phyloP scores from a whole-genome alignment of 2,329 filamentous ascomycete genomes.

The Alternaria panax region DNA sequence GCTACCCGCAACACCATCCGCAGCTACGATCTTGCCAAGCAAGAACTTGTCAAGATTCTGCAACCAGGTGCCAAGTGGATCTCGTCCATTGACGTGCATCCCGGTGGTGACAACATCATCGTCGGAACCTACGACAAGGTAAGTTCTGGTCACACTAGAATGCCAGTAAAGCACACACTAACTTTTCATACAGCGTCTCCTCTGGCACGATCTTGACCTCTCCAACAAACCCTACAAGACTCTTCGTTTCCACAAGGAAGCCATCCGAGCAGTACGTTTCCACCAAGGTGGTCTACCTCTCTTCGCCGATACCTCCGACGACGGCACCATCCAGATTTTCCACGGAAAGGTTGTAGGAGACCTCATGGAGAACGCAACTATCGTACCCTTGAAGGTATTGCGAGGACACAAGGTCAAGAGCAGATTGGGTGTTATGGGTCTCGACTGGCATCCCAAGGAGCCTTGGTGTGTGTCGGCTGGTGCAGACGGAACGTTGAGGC shows the following conservation, averaged over 20 bases:
- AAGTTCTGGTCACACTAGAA: neutral
- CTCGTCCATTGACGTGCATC: conserved; percentile 90
- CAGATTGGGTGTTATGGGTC: conserved; percentile 87
- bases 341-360: conserved; percentile 95
- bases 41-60: conserved; percentile 90
- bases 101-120: conserved; percentile 90
- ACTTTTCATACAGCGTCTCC: conserved; percentile 63
- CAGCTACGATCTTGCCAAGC: conserved; percentile 89
- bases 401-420: conserved; percentile 86
- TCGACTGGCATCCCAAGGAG: conserved; percentile 95
- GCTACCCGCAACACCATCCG: conserved; percentile 93
- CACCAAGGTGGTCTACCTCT: conserved; percentile 81
- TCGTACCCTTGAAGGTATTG: conserved; percentile 94
- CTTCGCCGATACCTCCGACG: conserved; percentile 94
- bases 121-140: conserved; percentile 89
- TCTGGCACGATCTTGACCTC: conserved; percentile 97
- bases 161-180: neutral
- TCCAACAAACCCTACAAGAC: conserved; percentile 93
- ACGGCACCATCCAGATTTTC: conserved; percentile 94
- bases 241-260: conserved; percentile 90
- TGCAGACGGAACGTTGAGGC: conserved; percentile 87
- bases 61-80: conserved; percentile 96
- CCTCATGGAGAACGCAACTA: conserved; percentile 93
- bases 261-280: conserved; percentile 87
- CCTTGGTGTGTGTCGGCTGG: conserved; percentile 95